Conservation (phyloP, 2,329 filamentous ascomycete species). For the Aspergillus jensenii region DNA sequence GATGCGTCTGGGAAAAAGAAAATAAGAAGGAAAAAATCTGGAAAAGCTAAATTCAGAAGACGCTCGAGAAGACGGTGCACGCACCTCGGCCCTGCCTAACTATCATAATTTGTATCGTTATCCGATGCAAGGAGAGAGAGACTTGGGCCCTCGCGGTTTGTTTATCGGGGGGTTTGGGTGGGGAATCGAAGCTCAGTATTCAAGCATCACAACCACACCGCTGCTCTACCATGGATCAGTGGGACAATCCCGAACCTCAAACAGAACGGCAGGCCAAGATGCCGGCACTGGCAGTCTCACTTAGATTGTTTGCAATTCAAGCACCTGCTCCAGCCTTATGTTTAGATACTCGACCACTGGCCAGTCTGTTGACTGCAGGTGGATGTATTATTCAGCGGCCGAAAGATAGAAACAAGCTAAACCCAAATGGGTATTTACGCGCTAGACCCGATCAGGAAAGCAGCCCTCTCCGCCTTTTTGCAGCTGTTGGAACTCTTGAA, state of each 20-base stretch:
- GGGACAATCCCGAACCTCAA: not conserved
- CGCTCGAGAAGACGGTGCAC: not conserved
- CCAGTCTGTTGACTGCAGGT: not conserved
- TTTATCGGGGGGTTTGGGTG: not conserved
- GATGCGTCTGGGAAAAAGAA: conserved; percentile 6
- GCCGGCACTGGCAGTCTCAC: not conserved
- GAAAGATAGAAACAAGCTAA: not conserved
- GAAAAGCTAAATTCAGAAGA: not conserved
- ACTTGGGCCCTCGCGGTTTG: not conserved
- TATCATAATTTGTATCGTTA: not conserved
- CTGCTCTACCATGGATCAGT: not conserved
- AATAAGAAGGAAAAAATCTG: not conserved
- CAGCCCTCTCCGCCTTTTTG: conserved; percentile 15
- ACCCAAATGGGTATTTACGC: not conserved
- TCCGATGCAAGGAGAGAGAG: not conserved
- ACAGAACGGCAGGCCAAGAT: not conserved
- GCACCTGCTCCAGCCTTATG: not conserved
- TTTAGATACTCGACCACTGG: too few species aligned
- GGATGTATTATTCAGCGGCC: not conserved
- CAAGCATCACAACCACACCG: not conserved
- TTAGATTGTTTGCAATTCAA: not conserved
- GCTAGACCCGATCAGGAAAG: conserved; percentile 16
- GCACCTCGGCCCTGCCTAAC: not conserved
- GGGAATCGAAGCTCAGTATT: not conserved
- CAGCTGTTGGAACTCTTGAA: conserved; percentile 16